Conservation (phyloP, 2,329 filamentous ascomycete genomes). For the Lecanicillium sp. region DNA sequence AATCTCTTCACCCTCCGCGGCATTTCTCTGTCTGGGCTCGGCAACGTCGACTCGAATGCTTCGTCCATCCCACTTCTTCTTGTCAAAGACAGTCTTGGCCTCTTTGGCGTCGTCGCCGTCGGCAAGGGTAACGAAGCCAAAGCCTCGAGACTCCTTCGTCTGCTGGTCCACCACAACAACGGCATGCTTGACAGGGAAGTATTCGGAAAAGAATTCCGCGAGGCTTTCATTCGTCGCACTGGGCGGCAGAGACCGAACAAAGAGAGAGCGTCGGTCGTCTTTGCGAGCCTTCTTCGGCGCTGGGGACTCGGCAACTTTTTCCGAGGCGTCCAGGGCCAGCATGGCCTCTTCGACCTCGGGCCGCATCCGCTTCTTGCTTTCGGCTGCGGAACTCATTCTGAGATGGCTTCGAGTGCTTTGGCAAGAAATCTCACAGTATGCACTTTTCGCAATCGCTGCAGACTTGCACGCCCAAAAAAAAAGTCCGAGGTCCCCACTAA, state of each 20-base stretch:
- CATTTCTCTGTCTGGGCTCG: constrained; percentile 69
- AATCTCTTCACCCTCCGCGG: constrained; percentile 32
- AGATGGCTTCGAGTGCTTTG: neutral
- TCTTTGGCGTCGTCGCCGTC: constrained; percentile 83
- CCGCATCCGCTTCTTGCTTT: constrained; percentile 27
- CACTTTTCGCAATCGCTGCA: neutral
- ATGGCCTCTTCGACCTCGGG: constrained; percentile 24
- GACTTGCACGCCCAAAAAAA: constrained; percentile 14
- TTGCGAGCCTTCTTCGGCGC: constrained; percentile 48
- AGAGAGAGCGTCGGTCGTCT: constrained; percentile 66
- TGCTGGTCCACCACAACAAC: constrained; percentile 81
- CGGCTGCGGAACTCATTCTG: constrained; percentile 21
- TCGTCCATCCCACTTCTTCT: constrained; percentile 67
- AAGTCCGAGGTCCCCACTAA: constrained; percentile 7
- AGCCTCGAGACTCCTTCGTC: constrained; percentile 84
- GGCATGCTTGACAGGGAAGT: constrained; percentile 91
- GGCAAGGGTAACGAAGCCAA: constrained; percentile 94
- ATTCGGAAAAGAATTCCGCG: constrained; percentile 85
- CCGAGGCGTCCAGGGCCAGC: constrained; percentile 22
- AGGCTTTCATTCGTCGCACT: constrained; percentile 73
- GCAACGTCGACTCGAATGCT: constrained; percentile 83
- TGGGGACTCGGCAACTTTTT: constrained; percentile 20
- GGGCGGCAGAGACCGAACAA: constrained; percentile 79
- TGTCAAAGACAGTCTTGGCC: constrained; percentile 75
- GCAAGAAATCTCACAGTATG: too few relatives aligned